Evolutionary conservation across 2,329 filamentous ascomycete species (phyloP).

Genomic region (Colletotrichum salicis): DNA sequence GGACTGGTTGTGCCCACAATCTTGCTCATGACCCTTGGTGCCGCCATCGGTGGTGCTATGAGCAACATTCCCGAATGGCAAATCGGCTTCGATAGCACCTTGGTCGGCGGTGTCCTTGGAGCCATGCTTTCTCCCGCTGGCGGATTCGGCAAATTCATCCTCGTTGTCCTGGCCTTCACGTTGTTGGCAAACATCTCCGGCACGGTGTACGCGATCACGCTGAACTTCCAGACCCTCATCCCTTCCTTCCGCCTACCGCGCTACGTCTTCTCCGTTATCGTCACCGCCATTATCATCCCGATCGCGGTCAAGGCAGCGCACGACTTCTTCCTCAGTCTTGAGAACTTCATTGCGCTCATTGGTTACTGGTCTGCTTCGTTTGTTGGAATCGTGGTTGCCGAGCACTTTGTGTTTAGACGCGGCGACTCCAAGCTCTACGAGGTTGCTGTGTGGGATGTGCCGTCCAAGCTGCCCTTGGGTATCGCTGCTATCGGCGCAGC

Average conservation of each 20-base stretch:
- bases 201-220: constrained; percentile 51
- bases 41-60: constrained; percentile 49
- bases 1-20: constrained; percentile 57
- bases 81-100: constrained; percentile 42
- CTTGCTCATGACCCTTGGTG: constrained; percentile 52
- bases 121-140: constrained; percentile 46
- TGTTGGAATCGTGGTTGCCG: constrained; percentile 51
- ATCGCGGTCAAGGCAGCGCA: constrained; percentile 52
- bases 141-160: constrained; percentile 49
- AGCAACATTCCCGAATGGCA: constrained; percentile 45
- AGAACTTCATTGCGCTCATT: constrained; percentile 57
- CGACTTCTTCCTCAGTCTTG: constrained; percentile 53
- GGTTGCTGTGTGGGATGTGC: constrained; percentile 56
- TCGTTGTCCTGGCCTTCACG: constrained; percentile 50
- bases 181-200: constrained; percentile 51
- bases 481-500: constrained; percentile 55
- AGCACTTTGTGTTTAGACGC: constrained; percentile 54
- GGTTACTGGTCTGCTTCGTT: constrained; percentile 59
- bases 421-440: constrained; percentile 54
- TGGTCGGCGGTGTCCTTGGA: constrained; percentile 45
- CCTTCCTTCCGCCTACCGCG: constrained; percentile 51
- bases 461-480: constrained; percentile 52
- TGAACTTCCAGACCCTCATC: constrained; percentile 54
- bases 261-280: constrained; percentile 51
- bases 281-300: constrained; percentile 53